A percentile compares a stretch with the other conserved stretches of the same genome.
Conservation (phyloP, 495 filamentous ascomycete genomes). For the Lichenothelia convexa region DNA sequence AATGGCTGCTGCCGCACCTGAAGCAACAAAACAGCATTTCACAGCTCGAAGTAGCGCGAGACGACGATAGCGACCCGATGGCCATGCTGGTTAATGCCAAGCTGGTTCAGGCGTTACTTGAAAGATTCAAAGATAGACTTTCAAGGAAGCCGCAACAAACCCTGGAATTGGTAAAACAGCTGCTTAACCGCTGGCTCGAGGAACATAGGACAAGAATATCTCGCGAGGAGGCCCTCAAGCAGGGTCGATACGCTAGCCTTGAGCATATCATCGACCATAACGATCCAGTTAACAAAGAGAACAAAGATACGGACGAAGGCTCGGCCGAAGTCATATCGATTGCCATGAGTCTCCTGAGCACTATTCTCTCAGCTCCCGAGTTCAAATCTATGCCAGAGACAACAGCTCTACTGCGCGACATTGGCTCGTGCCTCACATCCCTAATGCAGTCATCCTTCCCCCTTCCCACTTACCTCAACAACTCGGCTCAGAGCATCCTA, state of each 20-base stretch:
- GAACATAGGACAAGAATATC: neutral
- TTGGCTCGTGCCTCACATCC: neutral
- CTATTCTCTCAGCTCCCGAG: slow-evolving; percentile 7
- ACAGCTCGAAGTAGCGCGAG: neutral
- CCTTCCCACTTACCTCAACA: neutral
- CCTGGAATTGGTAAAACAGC: neutral
- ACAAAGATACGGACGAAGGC: slow-evolving; percentile 3
- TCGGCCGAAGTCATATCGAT: slow-evolving; percentile 11
- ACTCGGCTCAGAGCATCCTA: neutral
- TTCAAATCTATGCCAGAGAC: slow-evolving; percentile 4
- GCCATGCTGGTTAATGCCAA: neutral
- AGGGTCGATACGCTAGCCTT: neutral
- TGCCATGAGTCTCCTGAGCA: slow-evolving; percentile 10
- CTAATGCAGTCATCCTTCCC: neutral
- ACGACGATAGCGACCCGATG: neutral
- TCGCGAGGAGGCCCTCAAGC: neutral
- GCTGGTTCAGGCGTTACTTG: neutral
- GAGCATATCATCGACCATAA: neutral
- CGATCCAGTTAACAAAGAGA: too few species aligned
- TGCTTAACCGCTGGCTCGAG: neutral
- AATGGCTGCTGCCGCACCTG: slow-evolving; percentile 32
- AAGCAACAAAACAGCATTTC: neutral
- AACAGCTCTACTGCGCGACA: neutral
- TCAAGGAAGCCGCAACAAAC: neutral
- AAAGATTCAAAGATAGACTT: neutral